Evolutionary conservation across 2,329 filamentous ascomycete genomes (phyloP).

Genomic region (Neopestalotiopsis rosae): DNA sequence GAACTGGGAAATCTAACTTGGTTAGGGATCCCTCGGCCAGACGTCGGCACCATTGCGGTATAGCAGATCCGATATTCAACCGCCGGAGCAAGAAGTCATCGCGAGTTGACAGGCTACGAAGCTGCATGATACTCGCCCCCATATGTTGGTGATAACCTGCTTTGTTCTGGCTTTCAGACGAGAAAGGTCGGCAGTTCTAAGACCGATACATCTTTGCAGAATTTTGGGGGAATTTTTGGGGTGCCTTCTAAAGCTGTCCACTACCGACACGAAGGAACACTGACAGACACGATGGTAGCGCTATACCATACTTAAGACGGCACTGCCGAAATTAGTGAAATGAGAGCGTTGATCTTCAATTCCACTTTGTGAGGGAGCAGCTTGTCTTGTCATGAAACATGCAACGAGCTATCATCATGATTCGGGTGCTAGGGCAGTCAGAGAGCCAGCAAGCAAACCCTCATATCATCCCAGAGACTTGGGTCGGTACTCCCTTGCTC

Average conservation of each 20-base stretch:
- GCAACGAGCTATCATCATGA: background rate
- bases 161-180: background rate
- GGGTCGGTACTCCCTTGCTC: background rate
- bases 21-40: slow-evolving; percentile 1
- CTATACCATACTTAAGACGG: background rate
- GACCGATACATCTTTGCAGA: background rate
- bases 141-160: background rate
- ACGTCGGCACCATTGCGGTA: background rate
- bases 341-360: background rate
- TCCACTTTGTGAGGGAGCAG: background rate
- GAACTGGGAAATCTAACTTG: slow-evolving; percentile 6
- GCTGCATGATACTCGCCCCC: background rate
- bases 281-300: background rate
- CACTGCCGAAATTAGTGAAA: background rate
- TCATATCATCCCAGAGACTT: background rate
- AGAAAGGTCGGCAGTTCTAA: background rate
- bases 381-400: background rate
- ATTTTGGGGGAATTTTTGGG: background rate
- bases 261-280: background rate
- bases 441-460: background rate
- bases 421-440: background rate
- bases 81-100: background rate
- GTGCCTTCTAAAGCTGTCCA: background rate
- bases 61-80: slow-evolving; percentile 2
- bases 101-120: background rate